phyloP scores from a whole-genome alignment of 306 rosid species.

The Castanopsis chinensis region DNA sequence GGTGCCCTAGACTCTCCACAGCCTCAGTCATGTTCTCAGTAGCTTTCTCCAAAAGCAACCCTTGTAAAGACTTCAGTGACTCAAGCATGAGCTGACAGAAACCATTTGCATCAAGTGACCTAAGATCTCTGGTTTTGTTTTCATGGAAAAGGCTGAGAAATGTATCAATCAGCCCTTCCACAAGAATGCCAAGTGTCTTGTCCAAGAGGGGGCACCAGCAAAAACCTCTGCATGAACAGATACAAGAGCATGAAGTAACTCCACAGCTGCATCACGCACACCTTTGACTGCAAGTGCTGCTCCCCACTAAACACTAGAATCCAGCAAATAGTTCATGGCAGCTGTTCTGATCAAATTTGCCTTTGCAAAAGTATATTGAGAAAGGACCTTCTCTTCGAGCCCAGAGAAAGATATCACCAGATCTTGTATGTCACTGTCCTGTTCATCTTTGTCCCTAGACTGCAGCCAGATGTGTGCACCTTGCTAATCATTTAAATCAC shows the following conservation, averaged over 20 bases:
- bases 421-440: conserved; percentile 73
- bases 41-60: conserved; percentile 91
- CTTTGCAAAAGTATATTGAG: too few relatives aligned
- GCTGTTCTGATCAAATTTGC: too few relatives aligned
- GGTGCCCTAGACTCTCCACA: conserved; percentile 82
- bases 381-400: too few relatives aligned
- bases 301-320: too few relatives aligned
- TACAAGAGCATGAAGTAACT: too few relatives aligned
- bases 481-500: too few relatives aligned
- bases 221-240: conserved; percentile 50
- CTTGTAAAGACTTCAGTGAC: conserved; percentile 89
- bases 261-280: too few relatives aligned
- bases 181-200: conserved; percentile 94
- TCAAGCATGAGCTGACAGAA: conserved; percentile 98
- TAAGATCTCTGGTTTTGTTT: conserved; percentile 62
- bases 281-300: too few relatives aligned
- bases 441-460: conserved; percentile 76
- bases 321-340: too few relatives aligned
- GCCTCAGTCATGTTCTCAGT: conserved; percentile 71
- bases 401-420: conserved; percentile 68
- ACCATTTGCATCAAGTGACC: conserved; percentile 79
- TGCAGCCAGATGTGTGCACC: too few relatives aligned
- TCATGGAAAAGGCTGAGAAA: conserved; percentile 89
- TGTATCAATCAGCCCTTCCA: conserved; percentile 96
- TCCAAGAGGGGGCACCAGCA: conserved; percentile 96